A percentile compares a stretch with the other conserved stretches of the same genome.
phyloP scores from a whole-genome alignment of 371 early-diverging fungal genomes.

The Capillidium heterosporum region DNA sequence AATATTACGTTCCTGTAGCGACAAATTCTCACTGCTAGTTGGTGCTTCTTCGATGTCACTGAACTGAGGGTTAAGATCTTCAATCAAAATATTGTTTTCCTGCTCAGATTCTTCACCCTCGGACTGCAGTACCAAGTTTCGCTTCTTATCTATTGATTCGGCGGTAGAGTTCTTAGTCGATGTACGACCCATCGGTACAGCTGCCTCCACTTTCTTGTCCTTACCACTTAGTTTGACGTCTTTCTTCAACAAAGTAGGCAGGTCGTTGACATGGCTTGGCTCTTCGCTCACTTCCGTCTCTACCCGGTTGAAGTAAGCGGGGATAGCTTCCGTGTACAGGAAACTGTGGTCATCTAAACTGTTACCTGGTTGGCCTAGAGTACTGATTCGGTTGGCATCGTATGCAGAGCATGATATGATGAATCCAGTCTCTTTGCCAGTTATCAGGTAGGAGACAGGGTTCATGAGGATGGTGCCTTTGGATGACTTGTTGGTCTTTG shows the following conservation, averaged over 20 bases:
- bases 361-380: neutral
- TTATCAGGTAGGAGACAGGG: conserved; percentile 26
- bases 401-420: conserved; percentile 17
- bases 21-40: neutral
- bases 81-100: neutral
- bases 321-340: neutral
- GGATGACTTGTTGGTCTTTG: conserved; percentile 1
- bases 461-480: conserved; percentile 21
- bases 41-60: neutral
- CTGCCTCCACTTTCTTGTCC: neutral
- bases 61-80: too few species aligned
- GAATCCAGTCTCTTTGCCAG: conserved; percentile 36
- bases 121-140: neutral
- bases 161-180: neutral
- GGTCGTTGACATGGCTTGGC: neutral
- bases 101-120: neutral
- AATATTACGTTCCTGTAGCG: conserved; percentile 3
- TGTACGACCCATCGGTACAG: neutral
- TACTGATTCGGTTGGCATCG: conserved; percentile 1
- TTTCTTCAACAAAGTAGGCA: neutral
- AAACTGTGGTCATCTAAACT: neutral
- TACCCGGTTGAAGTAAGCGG: neutral
- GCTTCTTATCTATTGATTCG: neutral
- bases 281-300: neutral
- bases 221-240: too few species aligned